phyloP scores from a whole-genome alignment of 2,329 filamentous ascomycete species.

The Rutstroemia sp. region DNA sequence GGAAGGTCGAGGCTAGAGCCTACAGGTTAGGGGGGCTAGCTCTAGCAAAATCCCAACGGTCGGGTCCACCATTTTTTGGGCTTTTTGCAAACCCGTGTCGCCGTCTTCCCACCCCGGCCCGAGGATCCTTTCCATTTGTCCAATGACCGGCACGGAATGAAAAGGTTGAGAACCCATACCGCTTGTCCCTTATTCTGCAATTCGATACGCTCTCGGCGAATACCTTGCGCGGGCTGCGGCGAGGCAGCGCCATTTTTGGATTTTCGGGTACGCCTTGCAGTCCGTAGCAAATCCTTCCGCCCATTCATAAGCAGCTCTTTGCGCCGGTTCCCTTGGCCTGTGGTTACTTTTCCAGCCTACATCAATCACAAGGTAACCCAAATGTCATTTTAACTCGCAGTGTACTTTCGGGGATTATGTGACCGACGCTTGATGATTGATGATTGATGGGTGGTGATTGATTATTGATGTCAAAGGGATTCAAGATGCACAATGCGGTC shows the following conservation, averaged over 20 bases:
- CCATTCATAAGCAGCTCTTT: constrained; percentile 5
- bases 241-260: constrained; percentile 9
- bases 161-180: not conserved
- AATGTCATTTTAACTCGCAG: constrained; percentile 1
- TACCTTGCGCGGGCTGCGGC: constrained; percentile 5
- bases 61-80: constrained; percentile 1
- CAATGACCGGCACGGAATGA: constrained; percentile 6
- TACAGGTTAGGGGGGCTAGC: too few relatives aligned
- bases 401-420: constrained; percentile 1
- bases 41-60: constrained; percentile 6
- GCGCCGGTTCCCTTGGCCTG: constrained; percentile 4
- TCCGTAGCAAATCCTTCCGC: constrained; percentile 3
- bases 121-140: constrained; percentile 1
- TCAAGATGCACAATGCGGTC: constrained; percentile 11
- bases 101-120: constrained; percentile 4
- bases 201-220: constrained; percentile 3
- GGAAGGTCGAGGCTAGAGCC: too few relatives aligned
- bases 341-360: not conserved
- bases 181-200: constrained; percentile 3
- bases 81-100: not conserved
- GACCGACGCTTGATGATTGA: not conserved
- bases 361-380: constrained; percentile 7
- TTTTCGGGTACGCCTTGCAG: constrained; percentile 10
- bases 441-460: not conserved
- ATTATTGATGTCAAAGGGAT: constrained; percentile 3